A percentile compares a stretch with the other conserved stretches of the same genome.
Evolutionary conservation across 106 monocot species (phyloP).

Genomic region (Vanilla planifolia): DNA sequence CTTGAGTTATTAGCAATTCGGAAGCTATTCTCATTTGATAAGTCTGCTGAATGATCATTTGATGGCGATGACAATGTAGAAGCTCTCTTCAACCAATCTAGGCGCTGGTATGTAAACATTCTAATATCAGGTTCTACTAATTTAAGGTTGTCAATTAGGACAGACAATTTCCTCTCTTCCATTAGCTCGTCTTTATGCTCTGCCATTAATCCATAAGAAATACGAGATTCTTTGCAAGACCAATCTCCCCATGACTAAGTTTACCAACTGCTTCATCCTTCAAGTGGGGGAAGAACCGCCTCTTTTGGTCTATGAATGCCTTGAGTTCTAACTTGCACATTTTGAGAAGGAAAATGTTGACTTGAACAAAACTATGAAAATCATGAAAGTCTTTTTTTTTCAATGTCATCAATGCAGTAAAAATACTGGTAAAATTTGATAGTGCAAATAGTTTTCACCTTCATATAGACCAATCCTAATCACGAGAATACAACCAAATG

Average conservation of each 20-base stretch:
- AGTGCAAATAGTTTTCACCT: no score
- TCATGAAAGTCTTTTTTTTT: no score
- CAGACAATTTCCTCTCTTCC: constrained; percentile 48
- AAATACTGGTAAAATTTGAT: no score
- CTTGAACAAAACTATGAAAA: no score
- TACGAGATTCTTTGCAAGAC: constrained; percentile 39
- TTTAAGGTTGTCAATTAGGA: constrained; percentile 45
- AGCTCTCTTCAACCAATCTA: constrained; percentile 84
- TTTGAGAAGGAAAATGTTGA: no score
- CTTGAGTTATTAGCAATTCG: constrained; percentile 21
- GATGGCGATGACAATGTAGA: constrained; percentile 33
- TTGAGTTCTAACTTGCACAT: constrained; percentile 81
- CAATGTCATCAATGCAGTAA: no score
- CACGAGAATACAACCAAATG: no score
- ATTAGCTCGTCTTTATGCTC: constrained; percentile 14
- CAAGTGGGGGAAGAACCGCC: constrained; percentile 85
- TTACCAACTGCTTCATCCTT: constrained; percentile 51
- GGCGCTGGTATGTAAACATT: constrained; percentile 59
- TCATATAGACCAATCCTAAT: no score
- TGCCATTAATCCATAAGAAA: constrained; percentile 16
- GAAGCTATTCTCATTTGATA: constrained; percentile 32
- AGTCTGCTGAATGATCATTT: constrained; percentile 24
- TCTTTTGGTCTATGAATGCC: constrained; percentile 93
- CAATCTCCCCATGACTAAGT: constrained; percentile 25
- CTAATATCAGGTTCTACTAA: constrained; percentile 37